Evolutionary conservation across 306 rosid genomes (phyloP).

Genomic region (Quercus suber): DNA sequence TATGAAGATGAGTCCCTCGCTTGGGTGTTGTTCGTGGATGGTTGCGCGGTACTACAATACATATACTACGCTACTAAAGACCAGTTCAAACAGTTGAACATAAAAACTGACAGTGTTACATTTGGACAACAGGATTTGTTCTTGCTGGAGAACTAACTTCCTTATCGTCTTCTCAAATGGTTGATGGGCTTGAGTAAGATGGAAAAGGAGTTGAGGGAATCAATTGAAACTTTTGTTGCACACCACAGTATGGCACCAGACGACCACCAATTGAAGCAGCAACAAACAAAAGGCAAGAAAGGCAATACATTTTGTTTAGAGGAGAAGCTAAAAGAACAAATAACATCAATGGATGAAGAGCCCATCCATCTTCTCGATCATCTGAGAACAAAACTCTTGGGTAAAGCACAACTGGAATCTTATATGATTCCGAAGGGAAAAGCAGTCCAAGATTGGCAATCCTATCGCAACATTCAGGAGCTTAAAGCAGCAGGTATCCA

Average conservation of each 20-base stretch:
- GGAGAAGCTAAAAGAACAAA: background rate
- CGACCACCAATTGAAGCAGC: too few species aligned
- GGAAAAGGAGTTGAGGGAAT: accelerated
- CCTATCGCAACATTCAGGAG: background rate
- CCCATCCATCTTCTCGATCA: constrained; percentile 12
- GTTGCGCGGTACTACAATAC: constrained; percentile 15
- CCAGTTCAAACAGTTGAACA: background rate
- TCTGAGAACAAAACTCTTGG: background rate
- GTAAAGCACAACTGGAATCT: too few species aligned
- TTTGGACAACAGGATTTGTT: constrained; percentile 15
- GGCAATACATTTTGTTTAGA: too few species aligned
- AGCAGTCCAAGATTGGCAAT: background rate
- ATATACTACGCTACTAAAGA: background rate
- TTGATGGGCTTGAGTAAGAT: background rate
- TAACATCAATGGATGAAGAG: background rate
- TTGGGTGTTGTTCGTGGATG: constrained; percentile 24
- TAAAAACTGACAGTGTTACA: background rate
- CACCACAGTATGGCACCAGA: background rate
- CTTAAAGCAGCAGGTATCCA: constrained; percentile 18
- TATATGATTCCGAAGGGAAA: too few species aligned
- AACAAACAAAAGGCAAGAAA: too few species aligned
- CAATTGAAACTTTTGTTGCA: background rate
- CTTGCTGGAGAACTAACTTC: constrained; percentile 32
- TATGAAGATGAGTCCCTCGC: background rate
- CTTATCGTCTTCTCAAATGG: constrained; percentile 9